Evolutionary conservation across 495 filamentous ascomycete genomes (phyloP), one percentile per base, ranked within the genome.

Genomic region (Podospora tetraspora): DNA sequence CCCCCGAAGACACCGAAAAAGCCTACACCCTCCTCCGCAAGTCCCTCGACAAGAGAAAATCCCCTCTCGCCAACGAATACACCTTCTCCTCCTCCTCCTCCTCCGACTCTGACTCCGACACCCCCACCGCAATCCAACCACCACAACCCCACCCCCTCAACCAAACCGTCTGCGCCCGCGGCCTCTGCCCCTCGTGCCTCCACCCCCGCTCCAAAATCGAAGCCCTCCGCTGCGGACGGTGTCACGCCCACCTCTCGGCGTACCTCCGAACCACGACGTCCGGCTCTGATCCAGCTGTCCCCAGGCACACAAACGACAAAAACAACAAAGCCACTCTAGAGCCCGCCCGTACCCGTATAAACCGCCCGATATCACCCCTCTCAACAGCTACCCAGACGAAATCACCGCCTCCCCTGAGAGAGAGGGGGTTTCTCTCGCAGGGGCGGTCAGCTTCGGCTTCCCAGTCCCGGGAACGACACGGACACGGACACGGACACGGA

Each of bases 401-500:
- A 30, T 32, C 21, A 29, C 70, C 68, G 16, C 68, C 68, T 4
- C 63, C 59, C 8, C 68, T 72, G 21, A 56, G 34, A 5, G 62
- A 72, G 58, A 52, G 70, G 43, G 21, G 4, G 19, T 25, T 3
- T 34, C 29, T 43, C 37, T 43, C 37, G 16, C 37, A 19, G 16
- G 11, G 3, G 37, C 13, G 16, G 32, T 34, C 32, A 16, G 37
- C 37, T 13, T 43, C 37, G 16, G 37, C 37, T 2, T 43, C 37
- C 13, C 13, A 19, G 13, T 5, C 37, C 4, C 37, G 37, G 16
- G 37, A 43, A 2, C 13, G 16, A 7, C 13, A 43, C 5, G 13
- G 13, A 13, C 11, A 34, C 32, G 11, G 11, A 12, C 10, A 12
- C 10, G 32, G 32, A 34, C 1, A 16, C 34, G 3, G 13, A 34